Conservation (phyloP, 331 rosid genomes). For the Ulmus americana region DNA sequence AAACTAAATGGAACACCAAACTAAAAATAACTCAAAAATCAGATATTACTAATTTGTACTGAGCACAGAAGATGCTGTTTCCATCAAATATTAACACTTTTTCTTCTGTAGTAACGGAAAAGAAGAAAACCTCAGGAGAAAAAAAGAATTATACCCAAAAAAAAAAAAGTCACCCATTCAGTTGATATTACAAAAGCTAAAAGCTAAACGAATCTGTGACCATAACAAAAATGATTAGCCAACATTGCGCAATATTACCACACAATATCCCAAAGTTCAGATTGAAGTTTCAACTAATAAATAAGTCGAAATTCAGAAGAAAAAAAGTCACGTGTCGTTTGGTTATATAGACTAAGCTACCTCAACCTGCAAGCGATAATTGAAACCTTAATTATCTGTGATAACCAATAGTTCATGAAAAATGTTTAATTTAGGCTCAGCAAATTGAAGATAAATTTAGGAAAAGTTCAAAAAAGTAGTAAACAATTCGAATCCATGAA, state of each 20-base stretch:
- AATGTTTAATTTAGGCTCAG: not conserved
- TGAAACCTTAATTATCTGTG: not conserved
- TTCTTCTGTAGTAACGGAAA: not conserved
- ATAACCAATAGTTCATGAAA: not conserved
- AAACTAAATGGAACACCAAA: not conserved
- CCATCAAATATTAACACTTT: not conserved
- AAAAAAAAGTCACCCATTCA: not conserved
- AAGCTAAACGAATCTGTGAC: not conserved
- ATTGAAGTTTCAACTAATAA: not conserved
- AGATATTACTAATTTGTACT: not conserved
- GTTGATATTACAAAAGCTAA: not conserved
- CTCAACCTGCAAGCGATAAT: not conserved
- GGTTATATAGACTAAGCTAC: not conserved
- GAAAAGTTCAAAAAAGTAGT: not conserved
- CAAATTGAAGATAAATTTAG: not conserved
- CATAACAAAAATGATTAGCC: not conserved
- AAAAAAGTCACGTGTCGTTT: not conserved
- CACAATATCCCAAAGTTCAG: not conserved
- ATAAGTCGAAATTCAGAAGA: not conserved
- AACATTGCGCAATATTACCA: not conserved
- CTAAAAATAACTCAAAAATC: not conserved
- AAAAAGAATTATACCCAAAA: not conserved
- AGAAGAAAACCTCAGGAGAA: not conserved
- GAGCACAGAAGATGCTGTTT: not conserved
- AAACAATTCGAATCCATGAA: not conserved